Base-by-base conservation (phyloP, 495 filamentous ascomycete genomes). In the Xanthoparmelia taractica region DNA sequence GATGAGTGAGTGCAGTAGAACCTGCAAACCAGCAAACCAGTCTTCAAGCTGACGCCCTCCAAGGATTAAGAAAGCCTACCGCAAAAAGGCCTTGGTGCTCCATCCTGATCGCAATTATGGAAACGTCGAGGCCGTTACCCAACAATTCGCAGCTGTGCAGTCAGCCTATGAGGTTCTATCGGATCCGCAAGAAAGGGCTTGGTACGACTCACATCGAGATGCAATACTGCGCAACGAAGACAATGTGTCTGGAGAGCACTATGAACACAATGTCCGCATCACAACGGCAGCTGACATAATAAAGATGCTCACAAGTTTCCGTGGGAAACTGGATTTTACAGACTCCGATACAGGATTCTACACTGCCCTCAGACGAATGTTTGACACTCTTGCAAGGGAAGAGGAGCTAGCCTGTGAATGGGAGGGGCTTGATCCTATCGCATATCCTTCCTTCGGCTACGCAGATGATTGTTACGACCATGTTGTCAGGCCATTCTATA, bases 101-200 rank as follows among this genome's bases (percentile, higher is more conserved):
- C 94, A 99, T 72, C 94, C 94, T 2, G 94, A 99, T 73, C 88
- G 93, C 66, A 99, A 99, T 74, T 90, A 85, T 73, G 89, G 88
- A 63, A 86, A 96, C 70, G 85, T 85, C 59, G 91, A 94, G 65
- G 84, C 85, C 64, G 84, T 93, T 11, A 98, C 94, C 0, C 78
- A 76, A 63, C 84, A 86, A 25, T 99, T 99, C 72, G 91, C 92
- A 52, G 91, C 94, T 68, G 82, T 97, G 31, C 92, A 96, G 72
- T 81, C 91, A 13, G 94, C 94, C 43, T 96, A 97, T 73, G 92
- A 97, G 71, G 84, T 97, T 27, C 85, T 99, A 4, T 95, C 92
- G 20, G 95, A 99, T 72, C 85, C 90, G 11, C 92, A 97, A 72
- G 94, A 99, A 72, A 85, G 95, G 55, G 87, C 92, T 12, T 97